These are phyloP conservation scores for Fusarium armeniacum DNA, from an alignment of 2,329 filamentous ascomycete species.

Conservation along the genomic window DNA sequence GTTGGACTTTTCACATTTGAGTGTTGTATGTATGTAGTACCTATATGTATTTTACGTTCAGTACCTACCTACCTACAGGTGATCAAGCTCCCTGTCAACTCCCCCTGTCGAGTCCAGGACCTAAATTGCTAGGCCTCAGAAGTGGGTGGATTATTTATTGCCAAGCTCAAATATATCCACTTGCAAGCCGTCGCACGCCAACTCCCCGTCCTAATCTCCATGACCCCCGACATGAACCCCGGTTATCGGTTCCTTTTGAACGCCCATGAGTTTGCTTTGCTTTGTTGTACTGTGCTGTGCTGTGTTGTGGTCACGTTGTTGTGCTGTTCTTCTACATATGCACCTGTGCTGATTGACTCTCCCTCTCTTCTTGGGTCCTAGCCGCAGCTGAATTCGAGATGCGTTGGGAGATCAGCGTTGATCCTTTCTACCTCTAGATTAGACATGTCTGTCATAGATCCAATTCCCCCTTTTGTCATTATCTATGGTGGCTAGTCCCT, in stretches of 20 bases:
- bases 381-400: slow-evolving; percentile 17
- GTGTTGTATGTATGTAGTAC: background rate
- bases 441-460: slow-evolving; percentile 28
- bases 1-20: background rate
- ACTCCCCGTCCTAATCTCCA: slow-evolving; percentile 44
- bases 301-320: background rate
- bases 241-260: slow-evolving; percentile 18
- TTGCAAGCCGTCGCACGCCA: slow-evolving; percentile 37
- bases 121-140: slow-evolving; percentile 20
- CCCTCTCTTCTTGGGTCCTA: background rate
- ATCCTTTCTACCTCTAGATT: slow-evolving; percentile 37
- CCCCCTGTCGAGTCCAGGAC: slow-evolving; percentile 29
- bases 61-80: slow-evolving; percentile 1
- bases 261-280: slow-evolving; percentile 6
- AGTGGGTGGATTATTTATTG: slow-evolving; percentile 28
- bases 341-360: background rate
- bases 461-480: slow-evolving; percentile 26
- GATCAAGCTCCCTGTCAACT: slow-evolving; percentile 21
- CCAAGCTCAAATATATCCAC: slow-evolving; percentile 31
- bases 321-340: background rate
- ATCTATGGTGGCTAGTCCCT: background rate
- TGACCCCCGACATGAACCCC: slow-evolving; percentile 23
- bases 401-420: slow-evolving; percentile 15
- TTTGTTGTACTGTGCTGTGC: background rate
- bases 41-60: background rate